Conservation (phyloP, 2,329 filamentous ascomycete species). For the Aureobasidium uvarum region DNA sequence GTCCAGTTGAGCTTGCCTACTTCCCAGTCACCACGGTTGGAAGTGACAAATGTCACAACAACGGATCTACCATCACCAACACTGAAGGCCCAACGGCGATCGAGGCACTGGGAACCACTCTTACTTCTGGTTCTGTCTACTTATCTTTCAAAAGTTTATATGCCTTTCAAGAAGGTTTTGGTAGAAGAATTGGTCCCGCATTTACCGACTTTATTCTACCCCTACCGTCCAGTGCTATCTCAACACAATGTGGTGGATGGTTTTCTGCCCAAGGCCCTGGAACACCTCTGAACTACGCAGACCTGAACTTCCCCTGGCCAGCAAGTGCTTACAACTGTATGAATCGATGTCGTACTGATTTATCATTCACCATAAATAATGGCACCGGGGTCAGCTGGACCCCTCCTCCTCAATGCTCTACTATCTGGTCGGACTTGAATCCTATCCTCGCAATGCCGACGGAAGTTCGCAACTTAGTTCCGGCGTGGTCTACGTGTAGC, state of each 20-base stretch:
- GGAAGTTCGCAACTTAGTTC: conserved; percentile 27
- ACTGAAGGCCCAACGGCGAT: conserved; percentile 15
- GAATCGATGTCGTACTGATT: conserved; percentile 16
- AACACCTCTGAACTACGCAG: conserved; percentile 31
- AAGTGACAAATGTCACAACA: conserved; percentile 17
- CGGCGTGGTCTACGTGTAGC: conserved; percentile 29
- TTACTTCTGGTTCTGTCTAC: conserved; percentile 31
- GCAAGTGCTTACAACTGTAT: conserved; percentile 33
- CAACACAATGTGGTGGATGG: conserved; percentile 31
- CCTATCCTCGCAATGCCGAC: conserved; percentile 31
- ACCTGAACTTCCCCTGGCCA: conserved; percentile 34
- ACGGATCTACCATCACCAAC: conserved; percentile 20
- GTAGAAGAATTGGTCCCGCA: conserved; percentile 30
- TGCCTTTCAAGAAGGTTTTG: conserved; percentile 30
- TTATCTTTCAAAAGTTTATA: conserved; percentile 32
- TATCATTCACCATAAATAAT: conserved; percentile 2
- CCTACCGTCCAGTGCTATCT: conserved; percentile 31
- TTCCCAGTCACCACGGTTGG: conserved; percentile 31
- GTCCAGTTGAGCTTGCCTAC: conserved; percentile 33
- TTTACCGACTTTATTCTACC: conserved; percentile 33
- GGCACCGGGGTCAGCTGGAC: neutral
- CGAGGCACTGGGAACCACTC: conserved; percentile 31
- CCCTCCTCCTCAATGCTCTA: conserved; percentile 28
- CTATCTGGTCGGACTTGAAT: conserved; percentile 32
- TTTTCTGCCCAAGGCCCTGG: conserved; percentile 18